A percentile compares a stretch with the other conserved stretches of the same genome.
Conservation (phyloP, 495 filamentous ascomycete genomes). For the Neurospora discreta region DNA sequence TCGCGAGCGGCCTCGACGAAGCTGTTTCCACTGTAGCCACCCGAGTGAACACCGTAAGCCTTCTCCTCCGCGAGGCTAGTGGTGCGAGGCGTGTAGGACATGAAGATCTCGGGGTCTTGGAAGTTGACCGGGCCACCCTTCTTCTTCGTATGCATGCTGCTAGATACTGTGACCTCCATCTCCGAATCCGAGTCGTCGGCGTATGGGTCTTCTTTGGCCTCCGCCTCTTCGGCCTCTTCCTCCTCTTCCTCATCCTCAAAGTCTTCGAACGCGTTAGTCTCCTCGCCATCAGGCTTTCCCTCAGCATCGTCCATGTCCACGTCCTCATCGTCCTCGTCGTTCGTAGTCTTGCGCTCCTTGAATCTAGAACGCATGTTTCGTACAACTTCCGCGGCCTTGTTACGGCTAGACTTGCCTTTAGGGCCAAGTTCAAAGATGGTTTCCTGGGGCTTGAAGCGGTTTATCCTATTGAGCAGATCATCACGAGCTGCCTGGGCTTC, state of each 20-base stretch:
- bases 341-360: constrained; percentile 28
- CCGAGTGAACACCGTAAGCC: constrained; percentile 84
- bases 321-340: constrained; percentile 24
- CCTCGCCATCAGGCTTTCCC: constrained; percentile 1
- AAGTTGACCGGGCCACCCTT: constrained; percentile 42
- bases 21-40: constrained; percentile 47
- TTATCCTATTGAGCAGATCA: constrained; percentile 75
- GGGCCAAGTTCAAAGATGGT: constrained; percentile 90
- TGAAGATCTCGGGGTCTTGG: constrained; percentile 83
- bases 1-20: constrained; percentile 76
- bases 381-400: constrained; percentile 71
- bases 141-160: constrained; percentile 35
- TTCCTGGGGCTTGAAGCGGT: constrained; percentile 77
- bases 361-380: constrained; percentile 54
- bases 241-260: constrained; percentile 16
- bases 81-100: constrained; percentile 79
- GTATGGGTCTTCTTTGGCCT: constrained; percentile 23
- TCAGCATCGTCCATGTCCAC: constrained; percentile 29
- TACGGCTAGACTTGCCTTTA: constrained; percentile 46
- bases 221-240: constrained; percentile 27
- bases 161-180: constrained; percentile 72
- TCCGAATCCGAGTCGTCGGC: constrained; percentile 62
- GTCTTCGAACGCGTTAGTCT: constrained; percentile 12
- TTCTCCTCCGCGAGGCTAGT: constrained; percentile 73
- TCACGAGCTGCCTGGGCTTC: constrained; percentile 58